Base-by-base conservation (phyloP, 192 early-diverging fungal species). In the Pilaira anomala region DNA sequence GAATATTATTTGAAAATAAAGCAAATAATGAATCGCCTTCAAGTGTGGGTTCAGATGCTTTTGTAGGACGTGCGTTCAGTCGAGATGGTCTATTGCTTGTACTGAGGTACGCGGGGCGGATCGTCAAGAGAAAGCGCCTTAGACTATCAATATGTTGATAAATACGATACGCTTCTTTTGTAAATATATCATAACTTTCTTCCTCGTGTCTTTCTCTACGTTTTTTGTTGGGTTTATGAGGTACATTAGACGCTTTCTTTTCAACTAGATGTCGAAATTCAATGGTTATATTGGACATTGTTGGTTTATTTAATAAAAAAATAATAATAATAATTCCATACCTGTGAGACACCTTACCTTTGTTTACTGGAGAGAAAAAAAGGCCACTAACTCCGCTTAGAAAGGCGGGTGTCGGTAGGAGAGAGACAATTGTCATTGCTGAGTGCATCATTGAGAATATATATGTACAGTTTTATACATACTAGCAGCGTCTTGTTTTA, bases 91-190 rank as follows among this genome's bases (percentile, higher is more conserved):
- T 24, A 29, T 25, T 25, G 12, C 48, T 30, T 9, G 19, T 64
- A 14, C 62, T 76, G 36, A 85, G 75, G 51, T 87, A 84, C 3
- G 76, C 71, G 5, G 76, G 80, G 39, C 85, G 83, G 19, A 81
- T 73, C 16, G 78, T 71, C 13, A 78, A 45, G 22, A 88, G 68
- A 50, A 79, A 82, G 40, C 45, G 66, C 29, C 70, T 78, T 22
- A 88, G 67, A n/a, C 74, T 69, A 12, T 63, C 29, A 42, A 88
- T 72, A 50, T 88, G 86, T 50, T 74, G 68, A 46, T 81, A 71
- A 29, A 87, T 72, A 52, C 82, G 66, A 58, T 82, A 80, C 16
- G 83, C 78, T 62, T 86, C 83, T 72, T 80, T 71, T 67, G 82
- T 67, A 61, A 83, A 81, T 49, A 72, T 26, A 64, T 85, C 72